A percentile compares a stretch with the other conserved stretches of the same genome.
These are phyloP conservation scores for Didymella sp. DNA, from an alignment of 2,329 filamentous ascomycete genomes.

Conservation along the genomic window DNA sequence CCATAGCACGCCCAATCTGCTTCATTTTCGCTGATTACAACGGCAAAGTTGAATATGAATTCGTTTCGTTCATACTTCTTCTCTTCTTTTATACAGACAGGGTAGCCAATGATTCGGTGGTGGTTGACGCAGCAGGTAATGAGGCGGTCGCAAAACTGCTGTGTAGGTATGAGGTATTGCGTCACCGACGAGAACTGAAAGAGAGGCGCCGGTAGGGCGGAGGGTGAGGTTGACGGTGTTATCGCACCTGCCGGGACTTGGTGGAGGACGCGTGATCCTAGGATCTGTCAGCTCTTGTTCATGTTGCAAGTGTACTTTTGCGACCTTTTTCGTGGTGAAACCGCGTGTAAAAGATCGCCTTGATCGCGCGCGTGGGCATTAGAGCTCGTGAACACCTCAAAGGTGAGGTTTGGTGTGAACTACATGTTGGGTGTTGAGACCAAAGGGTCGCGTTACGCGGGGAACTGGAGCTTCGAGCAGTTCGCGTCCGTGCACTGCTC, in stretches of 20 bases:
- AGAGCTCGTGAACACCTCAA: slow-evolving; percentile 3
- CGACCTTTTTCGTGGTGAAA: slow-evolving; percentile 66
- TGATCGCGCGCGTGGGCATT: slow-evolving; percentile 57
- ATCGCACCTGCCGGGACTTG: slow-evolving; percentile 69
- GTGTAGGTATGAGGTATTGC: slow-evolving; percentile 91
- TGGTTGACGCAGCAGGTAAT: slow-evolving; percentile 78
- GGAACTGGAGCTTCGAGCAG: slow-evolving; percentile 6
- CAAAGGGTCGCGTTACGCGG: slow-evolving; percentile 9
- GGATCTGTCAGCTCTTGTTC: slow-evolving; percentile 2
- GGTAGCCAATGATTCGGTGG: slow-evolving; percentile 84
- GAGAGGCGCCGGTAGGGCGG: slow-evolving; percentile 65
- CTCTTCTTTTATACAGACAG: slow-evolving; percentile 79
- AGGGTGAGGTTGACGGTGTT: slow-evolving; percentile 48
- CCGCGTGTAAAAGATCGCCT: slow-evolving; percentile 71
- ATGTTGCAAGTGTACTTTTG: too few species aligned
- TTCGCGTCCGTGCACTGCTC: background rate
- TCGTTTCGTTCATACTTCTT: slow-evolving; percentile 89
- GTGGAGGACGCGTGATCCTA: slow-evolving; percentile 68
- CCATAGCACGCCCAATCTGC: slow-evolving; percentile 79
- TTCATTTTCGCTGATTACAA: slow-evolving; percentile 74
- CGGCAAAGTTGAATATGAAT: slow-evolving; percentile 97
- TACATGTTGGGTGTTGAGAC: slow-evolving; percentile 14
- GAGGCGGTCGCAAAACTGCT: slow-evolving; percentile 92
- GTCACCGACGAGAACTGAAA: slow-evolving; percentile 87
- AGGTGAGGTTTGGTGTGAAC: background rate